Base-by-base conservation (phyloP, 1,139 yeast genomes). In the Sugiyamaella xylanicola region DNA sequence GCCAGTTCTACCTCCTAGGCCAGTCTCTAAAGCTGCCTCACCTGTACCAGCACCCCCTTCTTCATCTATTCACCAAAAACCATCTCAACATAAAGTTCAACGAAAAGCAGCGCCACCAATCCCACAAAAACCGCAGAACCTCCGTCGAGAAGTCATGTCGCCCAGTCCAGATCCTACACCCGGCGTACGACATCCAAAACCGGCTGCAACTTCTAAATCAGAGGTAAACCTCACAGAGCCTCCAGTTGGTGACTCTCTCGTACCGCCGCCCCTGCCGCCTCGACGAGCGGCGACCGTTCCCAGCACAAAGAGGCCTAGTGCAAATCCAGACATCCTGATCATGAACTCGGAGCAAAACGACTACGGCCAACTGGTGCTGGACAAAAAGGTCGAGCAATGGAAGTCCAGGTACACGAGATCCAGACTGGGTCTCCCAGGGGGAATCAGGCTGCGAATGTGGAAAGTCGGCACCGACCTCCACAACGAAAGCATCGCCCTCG, bases 311-410 rank as follows among this genome's bases (percentile, higher is more conserved):
- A 32, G 13, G 15, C 15, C 37, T 21, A 41, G 19, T 63, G 20
- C 52, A 40, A 36, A 55, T 54, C 42, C 50, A 56, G 51, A 54
- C 40, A 59, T 55, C 15, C 53, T 53, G 35, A 61, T 63, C 17
- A 59, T 62, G 56, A 60, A 65, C 37, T 68, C 70, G 29, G 60
- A 64, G 7, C 72, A 64, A 56, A 68, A 67, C 41, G 66, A 62
- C 50, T 70, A 66, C 32, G 63, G 62, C 36, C 61, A 55, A 44
- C 49, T 45, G 32, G 46, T 59, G 4, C 54, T 71, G 27, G 81
- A 77, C 58, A 74, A 71, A 54, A 74, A 71, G 45, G 70, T 73
- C 11, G 80, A 77, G 25, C 61, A 65, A 25, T 79, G 83, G 83
- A 73, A 72, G 53, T 60, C 62, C 41, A 70, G 83, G 37, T 71